A percentile compares a stretch with the other conserved stretches of the same genome.
Conservation (phyloP, 2,329 filamentous ascomycete genomes). For the Cryphonectria japonica region DNA sequence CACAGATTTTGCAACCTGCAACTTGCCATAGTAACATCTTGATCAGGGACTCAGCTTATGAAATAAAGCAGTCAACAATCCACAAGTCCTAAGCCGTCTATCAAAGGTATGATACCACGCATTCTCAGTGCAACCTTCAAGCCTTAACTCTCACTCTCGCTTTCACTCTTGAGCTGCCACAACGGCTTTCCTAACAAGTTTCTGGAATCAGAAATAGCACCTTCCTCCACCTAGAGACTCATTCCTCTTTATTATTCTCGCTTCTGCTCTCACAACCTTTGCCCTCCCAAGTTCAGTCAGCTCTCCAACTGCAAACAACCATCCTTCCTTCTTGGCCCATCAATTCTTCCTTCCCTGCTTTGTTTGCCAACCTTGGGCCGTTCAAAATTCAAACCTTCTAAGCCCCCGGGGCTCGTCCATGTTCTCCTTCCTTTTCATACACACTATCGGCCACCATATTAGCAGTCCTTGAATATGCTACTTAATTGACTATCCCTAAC, state of each 20-base stretch:
- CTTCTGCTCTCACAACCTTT: too few relatives aligned
- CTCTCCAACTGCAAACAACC: neutral
- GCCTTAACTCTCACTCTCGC: neutral
- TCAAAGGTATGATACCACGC: neutral
- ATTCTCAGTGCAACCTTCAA: neutral
- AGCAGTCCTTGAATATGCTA: neutral
- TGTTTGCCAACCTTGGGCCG: neutral
- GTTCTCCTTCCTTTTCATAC: neutral
- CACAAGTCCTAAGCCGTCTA: neutral
- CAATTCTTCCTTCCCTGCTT: neutral
- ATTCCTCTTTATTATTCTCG: neutral
- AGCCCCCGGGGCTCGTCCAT: neutral
- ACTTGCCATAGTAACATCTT: too few relatives aligned
- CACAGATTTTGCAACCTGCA: too few relatives aligned
- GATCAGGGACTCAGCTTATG: neutral
- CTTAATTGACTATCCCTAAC: neutral
- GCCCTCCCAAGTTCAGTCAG: too few relatives aligned
- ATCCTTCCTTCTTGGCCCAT: neutral
- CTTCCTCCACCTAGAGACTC: neutral
- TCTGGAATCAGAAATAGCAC: neutral
- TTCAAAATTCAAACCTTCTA: neutral
- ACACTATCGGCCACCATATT: neutral
- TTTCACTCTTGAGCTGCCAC: neutral
- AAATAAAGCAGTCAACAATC: neutral
- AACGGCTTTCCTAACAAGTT: neutral